A percentile compares a stretch with the other conserved stretches of the same genome.
These are phyloP conservation scores for Naganishia albida DNA, from an alignment of 1,284 basidiomycete genomes.

Conservation along the genomic window DNA sequence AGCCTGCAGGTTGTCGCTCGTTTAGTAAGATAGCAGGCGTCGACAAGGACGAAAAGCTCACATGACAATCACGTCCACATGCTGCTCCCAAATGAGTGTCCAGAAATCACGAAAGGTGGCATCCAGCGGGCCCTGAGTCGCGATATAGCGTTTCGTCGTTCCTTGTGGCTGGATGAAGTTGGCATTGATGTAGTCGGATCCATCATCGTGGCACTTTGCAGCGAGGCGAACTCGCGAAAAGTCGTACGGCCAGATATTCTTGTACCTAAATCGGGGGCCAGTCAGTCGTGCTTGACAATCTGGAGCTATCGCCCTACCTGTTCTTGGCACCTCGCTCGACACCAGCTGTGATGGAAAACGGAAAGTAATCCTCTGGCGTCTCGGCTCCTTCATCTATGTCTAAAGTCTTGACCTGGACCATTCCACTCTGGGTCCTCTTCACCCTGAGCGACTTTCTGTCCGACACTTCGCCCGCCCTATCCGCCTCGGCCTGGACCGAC, in stretches of 20 bases:
- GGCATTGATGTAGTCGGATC: conserved; percentile 89
- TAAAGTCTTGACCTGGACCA: conserved; percentile 38
- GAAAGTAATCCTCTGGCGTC: conserved; percentile 60
- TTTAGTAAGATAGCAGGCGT: background rate
- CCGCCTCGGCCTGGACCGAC: conserved; percentile 27
- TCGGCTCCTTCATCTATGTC: conserved; percentile 27
- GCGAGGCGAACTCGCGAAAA: conserved; percentile 69
- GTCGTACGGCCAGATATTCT: conserved; percentile 97
- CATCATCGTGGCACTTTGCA: conserved; percentile 56
- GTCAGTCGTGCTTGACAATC: background rate
- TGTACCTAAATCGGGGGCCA: conserved; percentile 52
- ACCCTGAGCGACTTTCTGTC: conserved; percentile 27
- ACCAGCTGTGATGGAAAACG: conserved; percentile 89
- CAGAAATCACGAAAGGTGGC: conserved; percentile 92
- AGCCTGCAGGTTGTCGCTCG: conserved; percentile 63
- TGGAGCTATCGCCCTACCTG: conserved; percentile 61
- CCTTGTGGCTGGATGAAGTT: conserved; percentile 83
- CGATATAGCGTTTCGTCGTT: conserved; percentile 81
- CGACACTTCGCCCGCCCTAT: conserved; percentile 31
- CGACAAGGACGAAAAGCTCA: conserved; percentile 56
- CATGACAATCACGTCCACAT: conserved; percentile 63
- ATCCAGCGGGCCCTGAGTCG: conserved; percentile 91
- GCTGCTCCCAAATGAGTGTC: conserved; percentile 66
- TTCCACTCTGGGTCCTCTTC: conserved; percentile 29
- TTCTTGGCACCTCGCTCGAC: conserved; percentile 95